A percentile compares a stretch with the other conserved stretches of the same genome.
phyloP scores from a whole-genome alignment of 2,329 filamentous ascomycete species.

The Pochonia chlamydosporia region DNA sequence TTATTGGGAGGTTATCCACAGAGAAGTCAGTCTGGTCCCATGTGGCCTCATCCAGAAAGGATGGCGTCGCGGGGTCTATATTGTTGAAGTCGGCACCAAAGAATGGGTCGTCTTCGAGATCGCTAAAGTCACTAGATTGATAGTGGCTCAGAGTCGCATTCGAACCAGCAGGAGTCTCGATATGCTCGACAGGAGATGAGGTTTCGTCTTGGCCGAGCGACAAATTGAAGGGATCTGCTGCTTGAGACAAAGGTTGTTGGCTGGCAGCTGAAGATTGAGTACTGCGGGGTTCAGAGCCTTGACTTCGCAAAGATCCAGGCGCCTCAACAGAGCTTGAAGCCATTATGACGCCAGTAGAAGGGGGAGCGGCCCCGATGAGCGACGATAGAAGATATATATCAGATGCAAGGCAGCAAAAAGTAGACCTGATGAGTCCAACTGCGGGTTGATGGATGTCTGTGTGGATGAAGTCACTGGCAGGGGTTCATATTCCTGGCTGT shows the following conservation, averaged over 20 bases:
- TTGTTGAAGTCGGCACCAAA: constrained; percentile 43
- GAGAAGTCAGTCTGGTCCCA: constrained; percentile 15
- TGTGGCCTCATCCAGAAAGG: constrained; percentile 35
- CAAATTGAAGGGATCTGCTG: constrained; percentile 34
- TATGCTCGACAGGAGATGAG: constrained; percentile 21
- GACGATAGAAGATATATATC: constrained; percentile 28
- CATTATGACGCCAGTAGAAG: constrained; percentile 27
- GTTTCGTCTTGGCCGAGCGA: constrained; percentile 30
- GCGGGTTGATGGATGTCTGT: constrained; percentile 4
- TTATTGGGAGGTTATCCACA: constrained; percentile 1
- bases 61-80: constrained; percentile 34
- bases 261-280: constrained; percentile 18
- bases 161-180: constrained; percentile 45
- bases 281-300: constrained; percentile 28
- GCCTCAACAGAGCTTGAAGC: constrained; percentile 37
- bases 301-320: constrained; percentile 33
- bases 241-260: constrained; percentile 23
- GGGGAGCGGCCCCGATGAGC: not conserved
- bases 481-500: constrained; percentile 24
- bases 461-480: constrained; percentile 22
- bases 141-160: constrained; percentile 41
- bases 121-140: constrained; percentile 44
- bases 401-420: constrained; percentile 4
- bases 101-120: constrained; percentile 43
- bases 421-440: constrained; percentile 1